Evolutionary conservation across 345 rosid genomes (phyloP).

Genomic region (Pugionium dolabratum): DNA sequence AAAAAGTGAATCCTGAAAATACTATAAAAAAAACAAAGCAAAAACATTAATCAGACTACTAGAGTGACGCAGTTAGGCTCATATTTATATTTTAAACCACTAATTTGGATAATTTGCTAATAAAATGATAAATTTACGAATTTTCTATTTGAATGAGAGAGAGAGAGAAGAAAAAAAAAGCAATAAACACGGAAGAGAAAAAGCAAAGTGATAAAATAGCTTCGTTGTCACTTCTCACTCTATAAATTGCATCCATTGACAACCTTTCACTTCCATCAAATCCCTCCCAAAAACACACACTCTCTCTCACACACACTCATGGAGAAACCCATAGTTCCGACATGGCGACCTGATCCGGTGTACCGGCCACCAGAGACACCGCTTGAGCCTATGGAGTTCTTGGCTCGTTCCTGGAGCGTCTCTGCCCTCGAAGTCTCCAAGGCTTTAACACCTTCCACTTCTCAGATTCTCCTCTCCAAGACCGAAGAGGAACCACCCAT

Average conservation of each 20-base stretch:
- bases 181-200: slow-evolving; percentile 37
- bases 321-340: slow-evolving; percentile 58
- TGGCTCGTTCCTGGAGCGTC: slow-evolving; percentile 93
- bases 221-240: slow-evolving; percentile 38
- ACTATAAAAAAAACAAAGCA: neutral
- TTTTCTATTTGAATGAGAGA: neutral
- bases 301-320: slow-evolving; percentile 30
- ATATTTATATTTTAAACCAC: too few relatives aligned
- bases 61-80: neutral
- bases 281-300: neutral
- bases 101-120: neutral
- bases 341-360: slow-evolving; percentile 64
- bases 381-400: slow-evolving; percentile 90
- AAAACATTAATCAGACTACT: neutral
- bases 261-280: slow-evolving; percentile 39
- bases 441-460: slow-evolving; percentile 60
- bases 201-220: slow-evolving; percentile 33
- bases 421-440: slow-evolving; percentile 85
- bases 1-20: too few relatives aligned
- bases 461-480: slow-evolving; percentile 54
- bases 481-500: slow-evolving; percentile 54
- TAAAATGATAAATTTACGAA: neutral
- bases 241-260: slow-evolving; percentile 35
- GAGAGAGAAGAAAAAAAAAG: slow-evolving; percentile 14
- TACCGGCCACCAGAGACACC: slow-evolving; percentile 92